These are phyloP conservation scores for Trichoderma afroharzianum DNA, from an alignment of 2,329 filamentous ascomycete species.

Conservation along the genomic window DNA sequence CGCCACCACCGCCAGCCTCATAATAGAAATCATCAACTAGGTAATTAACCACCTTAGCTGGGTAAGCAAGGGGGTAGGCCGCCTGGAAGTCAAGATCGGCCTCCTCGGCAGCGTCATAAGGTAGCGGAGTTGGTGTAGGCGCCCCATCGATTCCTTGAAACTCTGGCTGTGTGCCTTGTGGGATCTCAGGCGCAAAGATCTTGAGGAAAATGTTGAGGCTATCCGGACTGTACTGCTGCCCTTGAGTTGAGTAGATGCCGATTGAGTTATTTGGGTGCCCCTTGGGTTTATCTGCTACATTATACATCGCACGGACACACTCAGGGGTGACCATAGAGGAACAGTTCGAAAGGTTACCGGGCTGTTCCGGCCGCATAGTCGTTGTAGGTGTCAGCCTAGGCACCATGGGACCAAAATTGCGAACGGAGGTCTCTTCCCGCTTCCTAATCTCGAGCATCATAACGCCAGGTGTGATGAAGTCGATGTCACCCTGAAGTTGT, in stretches of 20 bases:
- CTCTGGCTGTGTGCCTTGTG: conserved; percentile 14
- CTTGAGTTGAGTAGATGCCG: conserved; percentile 46
- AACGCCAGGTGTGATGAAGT: conserved; percentile 39
- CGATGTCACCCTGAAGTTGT: conserved; percentile 35
- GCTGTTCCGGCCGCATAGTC: not conserved
- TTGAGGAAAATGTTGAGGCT: conserved; percentile 47
- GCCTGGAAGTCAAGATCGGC: conserved; percentile 50
- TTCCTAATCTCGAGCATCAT: not conserved
- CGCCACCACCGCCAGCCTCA: not conserved
- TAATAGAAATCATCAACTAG: conserved; percentile 26
- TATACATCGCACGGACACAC: conserved; percentile 48
- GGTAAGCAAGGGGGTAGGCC: conserved; percentile 47
- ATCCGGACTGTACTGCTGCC: conserved; percentile 46
- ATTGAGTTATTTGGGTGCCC: conserved; percentile 39
- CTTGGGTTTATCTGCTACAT: conserved; percentile 21
- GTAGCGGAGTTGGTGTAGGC: conserved; percentile 2
- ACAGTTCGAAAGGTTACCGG: not conserved
- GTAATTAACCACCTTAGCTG: conserved; percentile 44
- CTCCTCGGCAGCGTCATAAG: conserved; percentile 33
- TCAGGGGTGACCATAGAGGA: conserved; percentile 49
- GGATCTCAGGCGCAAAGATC: conserved; percentile 30
- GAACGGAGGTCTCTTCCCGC: not conserved
- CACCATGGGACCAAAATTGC: not conserved
- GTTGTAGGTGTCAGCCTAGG: not conserved
- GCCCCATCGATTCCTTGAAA: conserved; percentile 18